These are phyloP conservation scores for Pseudogymnoascus pannorum DNA, from an alignment of 2,329 filamentous ascomycete genomes.

Conservation along the genomic window DNA sequence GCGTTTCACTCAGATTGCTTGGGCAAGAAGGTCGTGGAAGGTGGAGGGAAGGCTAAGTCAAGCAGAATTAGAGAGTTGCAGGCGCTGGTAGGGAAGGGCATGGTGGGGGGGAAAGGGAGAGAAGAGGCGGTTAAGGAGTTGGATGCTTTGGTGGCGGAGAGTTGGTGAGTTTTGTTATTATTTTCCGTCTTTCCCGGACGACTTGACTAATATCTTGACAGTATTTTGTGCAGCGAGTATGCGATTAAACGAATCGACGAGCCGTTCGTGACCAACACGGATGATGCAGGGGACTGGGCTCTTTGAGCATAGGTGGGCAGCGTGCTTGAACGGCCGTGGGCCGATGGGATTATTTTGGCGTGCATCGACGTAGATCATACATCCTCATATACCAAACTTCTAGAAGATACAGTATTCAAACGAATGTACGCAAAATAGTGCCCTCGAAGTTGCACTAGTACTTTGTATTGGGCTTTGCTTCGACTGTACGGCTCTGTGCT, in stretches of 20 bases:
- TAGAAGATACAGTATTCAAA: neutral
- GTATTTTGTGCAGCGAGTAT: slow-evolving; percentile 89
- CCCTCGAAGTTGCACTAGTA: neutral
- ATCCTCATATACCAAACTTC: neutral
- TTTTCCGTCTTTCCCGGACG: slow-evolving; percentile 9
- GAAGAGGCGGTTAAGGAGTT: slow-evolving; percentile 82
- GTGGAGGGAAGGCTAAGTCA: slow-evolving; percentile 66
- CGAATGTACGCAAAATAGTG: neutral
- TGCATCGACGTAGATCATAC: neutral
- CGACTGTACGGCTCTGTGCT: neutral
- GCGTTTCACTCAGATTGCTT: slow-evolving; percentile 95
- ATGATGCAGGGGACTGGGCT: slow-evolving; percentile 76
- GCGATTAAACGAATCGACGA: slow-evolving; percentile 92
- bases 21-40: slow-evolving; percentile 75
- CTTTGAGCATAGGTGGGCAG: slow-evolving; percentile 35
- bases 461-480: neutral
- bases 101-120: slow-evolving; percentile 61
- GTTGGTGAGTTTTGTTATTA: slow-evolving; percentile 65
- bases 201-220: slow-evolving; percentile 33
- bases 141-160: slow-evolving; percentile 82
- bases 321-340: neutral
- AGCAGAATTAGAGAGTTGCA: slow-evolving; percentile 81
- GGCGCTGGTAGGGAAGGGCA: slow-evolving; percentile 69
- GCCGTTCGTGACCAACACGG: slow-evolving; percentile 71
- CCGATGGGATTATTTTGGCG: neutral